Conservation (phyloP, 305 asterid genomes). For the Fraxinus dipetala region DNA sequence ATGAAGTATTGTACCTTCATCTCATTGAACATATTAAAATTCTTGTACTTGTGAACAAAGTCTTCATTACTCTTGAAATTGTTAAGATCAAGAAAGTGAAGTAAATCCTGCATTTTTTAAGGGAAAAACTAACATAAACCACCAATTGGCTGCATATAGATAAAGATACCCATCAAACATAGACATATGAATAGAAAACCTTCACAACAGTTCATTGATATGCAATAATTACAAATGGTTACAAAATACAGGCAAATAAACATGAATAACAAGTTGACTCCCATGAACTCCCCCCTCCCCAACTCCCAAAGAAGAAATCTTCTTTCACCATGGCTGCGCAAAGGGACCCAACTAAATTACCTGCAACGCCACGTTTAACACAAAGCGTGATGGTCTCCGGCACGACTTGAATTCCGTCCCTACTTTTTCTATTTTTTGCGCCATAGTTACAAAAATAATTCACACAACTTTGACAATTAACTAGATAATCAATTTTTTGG, state of each 20-base stretch:
- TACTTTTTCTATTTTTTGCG: too few species aligned
- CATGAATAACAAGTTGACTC: not conserved
- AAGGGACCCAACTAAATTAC: too few species aligned
- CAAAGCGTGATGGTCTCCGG: too few species aligned
- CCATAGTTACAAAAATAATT: too few species aligned
- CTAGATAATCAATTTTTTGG: too few species aligned
- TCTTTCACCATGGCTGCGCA: too few species aligned
- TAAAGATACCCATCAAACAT: not conserved
- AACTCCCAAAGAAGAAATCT: too few species aligned
- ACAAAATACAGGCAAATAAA: not conserved
- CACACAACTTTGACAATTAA: too few species aligned
- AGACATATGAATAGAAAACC: not conserved
- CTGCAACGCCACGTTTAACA: too few species aligned
- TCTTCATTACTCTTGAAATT: conserved; percentile 90
- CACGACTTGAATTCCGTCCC: too few species aligned
- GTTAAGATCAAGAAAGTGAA: conserved; percentile 94
- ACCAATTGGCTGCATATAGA: not conserved
- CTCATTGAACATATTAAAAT: conserved; percentile 85
- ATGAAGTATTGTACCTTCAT: conserved; percentile 58
- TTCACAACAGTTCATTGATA: not conserved
- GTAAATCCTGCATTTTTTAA: conserved; percentile 69
- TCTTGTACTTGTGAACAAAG: conserved; percentile 90
- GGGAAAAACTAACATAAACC: not conserved
- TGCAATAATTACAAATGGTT: not conserved
- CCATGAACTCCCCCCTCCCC: too few species aligned